phyloP scores from a whole-genome alignment of 108 stramenopile genomes.

The Ochromonas danica region DNA sequence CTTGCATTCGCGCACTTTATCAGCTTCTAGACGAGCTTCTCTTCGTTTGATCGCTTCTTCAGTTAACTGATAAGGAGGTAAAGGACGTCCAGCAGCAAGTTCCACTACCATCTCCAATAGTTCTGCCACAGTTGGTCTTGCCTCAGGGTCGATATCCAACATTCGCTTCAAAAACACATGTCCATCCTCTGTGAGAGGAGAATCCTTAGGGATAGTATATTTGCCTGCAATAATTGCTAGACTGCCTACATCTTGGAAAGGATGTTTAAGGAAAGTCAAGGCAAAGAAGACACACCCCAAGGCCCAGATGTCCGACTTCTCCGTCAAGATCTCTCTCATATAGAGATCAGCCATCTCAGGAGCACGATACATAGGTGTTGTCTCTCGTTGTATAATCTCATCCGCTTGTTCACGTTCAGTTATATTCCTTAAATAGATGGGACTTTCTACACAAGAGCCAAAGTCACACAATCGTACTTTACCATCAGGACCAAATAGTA shows the following conservation, averaged over 20 bases:
- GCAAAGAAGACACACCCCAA: conserved; percentile 84
- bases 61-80: conserved; percentile 24
- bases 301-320: conserved; percentile 87
- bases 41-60: conserved; percentile 11
- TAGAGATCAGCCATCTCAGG: conserved; percentile 95
- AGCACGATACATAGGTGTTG: conserved; percentile 91
- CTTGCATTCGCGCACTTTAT: conserved; percentile 8
- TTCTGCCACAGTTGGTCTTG: neutral
- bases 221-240: conserved; percentile 81
- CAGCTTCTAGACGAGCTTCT: neutral
- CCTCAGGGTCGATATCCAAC: conserved; percentile 58
- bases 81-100: conserved; percentile 2
- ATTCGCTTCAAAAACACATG: conserved; percentile 68
- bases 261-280: conserved; percentile 74
- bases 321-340: conserved; percentile 74
- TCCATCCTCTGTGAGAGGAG: conserved; percentile 50
- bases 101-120: neutral
- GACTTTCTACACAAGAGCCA: conserved; percentile 77
- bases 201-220: conserved; percentile 77
- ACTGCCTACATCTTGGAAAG: conserved; percentile 82
- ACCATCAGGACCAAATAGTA: conserved; percentile 58
- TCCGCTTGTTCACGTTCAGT: conserved; percentile 70
- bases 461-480: conserved; percentile 73
- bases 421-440: conserved; percentile 70
- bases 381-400: conserved; percentile 82